phyloP scores from a whole-genome alignment of 305 asterid species.

The Rubia tinctorum region DNA sequence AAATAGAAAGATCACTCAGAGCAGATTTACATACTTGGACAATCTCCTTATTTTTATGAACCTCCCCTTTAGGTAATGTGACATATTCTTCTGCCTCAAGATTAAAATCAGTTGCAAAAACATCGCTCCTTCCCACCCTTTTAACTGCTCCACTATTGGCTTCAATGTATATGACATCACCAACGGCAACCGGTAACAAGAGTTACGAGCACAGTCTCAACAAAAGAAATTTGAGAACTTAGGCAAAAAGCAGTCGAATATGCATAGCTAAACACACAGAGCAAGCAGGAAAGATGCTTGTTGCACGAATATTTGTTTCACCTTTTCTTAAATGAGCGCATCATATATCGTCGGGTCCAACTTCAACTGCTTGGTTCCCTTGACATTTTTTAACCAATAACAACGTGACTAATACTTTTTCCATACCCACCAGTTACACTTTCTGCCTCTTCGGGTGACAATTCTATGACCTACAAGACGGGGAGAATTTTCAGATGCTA shows the following conservation, averaged over 20 bases:
- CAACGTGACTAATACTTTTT: slow-evolving; percentile 86
- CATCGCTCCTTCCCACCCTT: slow-evolving; percentile 98
- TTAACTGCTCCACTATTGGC: slow-evolving; percentile 97
- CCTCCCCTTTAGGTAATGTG: slow-evolving; percentile 99
- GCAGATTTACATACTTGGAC: slow-evolving; percentile 60
- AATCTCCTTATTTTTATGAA: slow-evolving; percentile 96
- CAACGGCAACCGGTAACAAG: slow-evolving; percentile 81
- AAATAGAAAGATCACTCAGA: not conserved
- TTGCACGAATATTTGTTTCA: not conserved
- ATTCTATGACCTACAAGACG: slow-evolving; percentile 76
- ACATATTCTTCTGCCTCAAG: slow-evolving; percentile 99
- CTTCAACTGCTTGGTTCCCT: slow-evolving; percentile 96
- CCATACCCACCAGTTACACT: slow-evolving; percentile 97
- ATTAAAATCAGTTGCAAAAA: slow-evolving; percentile 95
- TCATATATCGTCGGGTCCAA: slow-evolving; percentile 97
- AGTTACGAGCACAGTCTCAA: not conserved
- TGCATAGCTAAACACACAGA: not conserved
- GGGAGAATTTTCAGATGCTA: slow-evolving; percentile 11
- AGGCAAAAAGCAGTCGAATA: not conserved
- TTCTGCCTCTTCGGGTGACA: slow-evolving; percentile 94
- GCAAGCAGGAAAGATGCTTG: not conserved
- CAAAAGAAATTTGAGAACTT: not conserved
- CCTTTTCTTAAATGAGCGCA: slow-evolving; percentile 95
- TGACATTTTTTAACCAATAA: slow-evolving; percentile 92
- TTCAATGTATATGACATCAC: slow-evolving; percentile 95